Conservation (phyloP, 306 rosid genomes). For the Cucurbita ficifolia region DNA sequence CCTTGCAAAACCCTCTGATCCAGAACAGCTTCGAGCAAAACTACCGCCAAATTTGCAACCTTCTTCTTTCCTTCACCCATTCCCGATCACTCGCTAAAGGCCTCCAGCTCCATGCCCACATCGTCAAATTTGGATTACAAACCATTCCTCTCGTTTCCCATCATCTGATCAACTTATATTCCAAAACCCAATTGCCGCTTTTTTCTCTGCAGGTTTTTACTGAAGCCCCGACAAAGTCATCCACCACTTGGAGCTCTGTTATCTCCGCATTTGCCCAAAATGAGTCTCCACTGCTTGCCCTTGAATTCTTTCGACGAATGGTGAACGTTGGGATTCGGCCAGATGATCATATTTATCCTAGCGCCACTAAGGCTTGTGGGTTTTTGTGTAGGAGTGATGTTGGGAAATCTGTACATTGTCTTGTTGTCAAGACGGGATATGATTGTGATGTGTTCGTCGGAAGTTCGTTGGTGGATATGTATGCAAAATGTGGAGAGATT, state of each 20-base stretch:
- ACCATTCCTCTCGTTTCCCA: conserved; percentile 47
- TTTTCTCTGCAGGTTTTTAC: conserved; percentile 33
- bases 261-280: conserved; percentile 66
- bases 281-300: conserved; percentile 49
- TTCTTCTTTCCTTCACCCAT: conserved; percentile 41
- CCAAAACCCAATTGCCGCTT: conserved; percentile 48
- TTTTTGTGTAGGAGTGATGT: conserved; percentile 25
- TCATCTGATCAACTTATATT: conserved; percentile 66
- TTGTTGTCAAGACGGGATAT: conserved; percentile 40
- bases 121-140: conserved; percentile 47
- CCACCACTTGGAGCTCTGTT: conserved; percentile 76
- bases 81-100: conserved; percentile 53
- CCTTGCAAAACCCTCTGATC: conserved; percentile 10
- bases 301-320: conserved; percentile 52
- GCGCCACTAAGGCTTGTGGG: conserved; percentile 54
- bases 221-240: conserved; percentile 23
- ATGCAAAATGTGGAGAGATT: conserved; percentile 41
- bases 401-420: conserved; percentile 35
- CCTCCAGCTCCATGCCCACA: conserved; percentile 58
- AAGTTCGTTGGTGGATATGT: conserved; percentile 60
- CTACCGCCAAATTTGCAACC: conserved; percentile 33
- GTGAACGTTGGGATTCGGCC: conserved; percentile 25
- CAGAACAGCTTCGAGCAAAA: conserved; percentile 14
- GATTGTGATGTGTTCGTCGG: conserved; percentile 51
- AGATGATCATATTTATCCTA: conserved; percentile 58